phyloP scores from a whole-genome alignment of 495 filamentous ascomycete genomes.

The Hyaloscypha bicolor region DNA sequence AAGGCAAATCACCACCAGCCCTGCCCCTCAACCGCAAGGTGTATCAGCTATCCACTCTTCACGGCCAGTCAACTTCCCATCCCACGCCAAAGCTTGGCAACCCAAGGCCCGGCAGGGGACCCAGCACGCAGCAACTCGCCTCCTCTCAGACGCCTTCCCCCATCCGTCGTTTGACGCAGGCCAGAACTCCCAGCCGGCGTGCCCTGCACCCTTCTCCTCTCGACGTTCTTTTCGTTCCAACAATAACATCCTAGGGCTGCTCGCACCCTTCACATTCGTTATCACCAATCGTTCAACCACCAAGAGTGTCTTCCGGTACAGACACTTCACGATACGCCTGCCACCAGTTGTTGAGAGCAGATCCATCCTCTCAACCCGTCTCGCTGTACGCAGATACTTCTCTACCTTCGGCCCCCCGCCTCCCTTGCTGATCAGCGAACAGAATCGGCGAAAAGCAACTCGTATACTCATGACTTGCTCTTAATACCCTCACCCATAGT shows the following conservation, averaged over 20 bases:
- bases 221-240: conserved; percentile 16
- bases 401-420: neutral
- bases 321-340: conserved; percentile 10
- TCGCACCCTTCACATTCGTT: conserved; percentile 27
- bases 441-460: neutral
- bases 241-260: conserved; percentile 23
- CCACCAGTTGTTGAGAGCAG: conserved; percentile 7
- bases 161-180: conserved; percentile 19
- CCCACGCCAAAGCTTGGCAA: neutral
- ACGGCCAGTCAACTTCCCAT: conserved; percentile 19
- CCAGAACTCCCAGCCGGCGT: conserved; percentile 6
- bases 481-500: conserved; percentile 15
- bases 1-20: neutral
- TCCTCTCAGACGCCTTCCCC: conserved; percentile 17
- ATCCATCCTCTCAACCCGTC: conserved; percentile 8
- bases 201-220: conserved; percentile 12
- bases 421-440: conserved; percentile 1
- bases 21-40: neutral
- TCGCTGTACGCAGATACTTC: conserved; percentile 13
- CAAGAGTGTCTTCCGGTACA: conserved; percentile 9
- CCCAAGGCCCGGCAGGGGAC: too few relatives aligned
- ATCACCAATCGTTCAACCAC: conserved; percentile 5
- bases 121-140: neutral
- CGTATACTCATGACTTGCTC: conserved; percentile 21
- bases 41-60: neutral